Percentiles rank a stretch among this genome's conserved stretches.
Conservation (phyloP, 1,284 basidiomycete genomes). For the Schizophyllum amplum region DNA sequence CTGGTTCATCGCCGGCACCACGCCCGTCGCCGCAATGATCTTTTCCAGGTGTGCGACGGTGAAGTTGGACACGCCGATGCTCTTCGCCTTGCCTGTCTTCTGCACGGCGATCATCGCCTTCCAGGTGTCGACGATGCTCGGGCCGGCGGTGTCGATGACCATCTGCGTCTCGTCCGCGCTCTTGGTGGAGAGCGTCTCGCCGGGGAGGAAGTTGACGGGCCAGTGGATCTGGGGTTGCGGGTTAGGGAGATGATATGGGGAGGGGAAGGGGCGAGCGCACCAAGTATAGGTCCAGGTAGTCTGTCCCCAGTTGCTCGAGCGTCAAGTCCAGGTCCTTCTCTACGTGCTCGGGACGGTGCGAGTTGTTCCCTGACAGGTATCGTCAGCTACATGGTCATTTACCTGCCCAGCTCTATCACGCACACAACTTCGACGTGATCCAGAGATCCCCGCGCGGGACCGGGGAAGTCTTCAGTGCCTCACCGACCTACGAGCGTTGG, state of each 20-base stretch:
- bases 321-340: constrained; percentile 8
- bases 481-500: neutral
- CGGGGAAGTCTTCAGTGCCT: neutral
- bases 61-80: constrained; percentile 6
- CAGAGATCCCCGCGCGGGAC: constrained; percentile 1
- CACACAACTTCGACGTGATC: constrained; percentile 2
- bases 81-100: neutral
- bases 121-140: constrained; percentile 6
- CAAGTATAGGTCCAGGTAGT: constrained; percentile 9
- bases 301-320: constrained; percentile 6
- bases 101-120: constrained; percentile 6
- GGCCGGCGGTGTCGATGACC: constrained; percentile 2
- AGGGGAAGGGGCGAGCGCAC: neutral
- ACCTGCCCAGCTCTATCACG: neutral
- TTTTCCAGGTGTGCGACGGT: constrained; percentile 4
- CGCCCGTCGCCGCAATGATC: constrained; percentile 1
- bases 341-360: constrained; percentile 8
- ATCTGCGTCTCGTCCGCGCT: neutral
- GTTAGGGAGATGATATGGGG: neutral
- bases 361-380: constrained; percentile 1
- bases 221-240: constrained; percentile 1
- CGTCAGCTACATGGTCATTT: neutral
- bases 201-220: constrained; percentile 7
- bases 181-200: constrained; percentile 1
- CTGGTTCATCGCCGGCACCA: constrained; percentile 6